Percentiles rank a stretch among this genome's conserved stretches.
phyloP scores from a whole-genome alignment of 495 filamentous ascomycete species.

The Aspergillus haitiensis region DNA sequence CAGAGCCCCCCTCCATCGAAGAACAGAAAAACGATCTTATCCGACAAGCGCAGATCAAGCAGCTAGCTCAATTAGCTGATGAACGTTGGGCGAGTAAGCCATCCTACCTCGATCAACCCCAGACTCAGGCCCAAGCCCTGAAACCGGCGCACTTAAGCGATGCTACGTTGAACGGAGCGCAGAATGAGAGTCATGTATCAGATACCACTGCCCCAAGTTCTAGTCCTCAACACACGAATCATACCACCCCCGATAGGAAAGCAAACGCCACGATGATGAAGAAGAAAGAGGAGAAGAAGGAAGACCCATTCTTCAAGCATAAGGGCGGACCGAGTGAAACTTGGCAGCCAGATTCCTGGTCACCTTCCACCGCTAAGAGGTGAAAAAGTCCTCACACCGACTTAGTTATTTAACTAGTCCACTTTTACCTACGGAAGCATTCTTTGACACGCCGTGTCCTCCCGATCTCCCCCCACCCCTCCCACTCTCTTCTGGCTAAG shows the following conservation, averaged over 20 bases:
- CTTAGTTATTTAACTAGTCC: background rate
- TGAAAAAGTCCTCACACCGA: slow-evolving; percentile 21
- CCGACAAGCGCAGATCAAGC: slow-evolving; percentile 67
- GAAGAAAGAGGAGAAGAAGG: slow-evolving; percentile 8
- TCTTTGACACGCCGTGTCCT: no score
- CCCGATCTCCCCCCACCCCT: no score
- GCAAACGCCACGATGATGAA: background rate
- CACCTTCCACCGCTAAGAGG: slow-evolving; percentile 42
- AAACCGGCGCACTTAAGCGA: slow-evolving; percentile 35
- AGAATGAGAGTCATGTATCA: slow-evolving; percentile 16
- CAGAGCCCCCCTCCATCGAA: slow-evolving; percentile 63
- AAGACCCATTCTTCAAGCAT: slow-evolving; percentile 63
- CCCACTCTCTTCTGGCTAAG: no score
- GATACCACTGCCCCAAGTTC: background rate
- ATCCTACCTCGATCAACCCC: slow-evolving; percentile 59
- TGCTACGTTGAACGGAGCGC: slow-evolving; percentile 27
- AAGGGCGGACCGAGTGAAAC: slow-evolving; percentile 60
- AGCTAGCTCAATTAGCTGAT: slow-evolving; percentile 76
- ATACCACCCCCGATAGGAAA: background rate
- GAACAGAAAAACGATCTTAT: slow-evolving; percentile 73
- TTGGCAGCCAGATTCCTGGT: slow-evolving; percentile 79
- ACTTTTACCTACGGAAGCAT: no score
- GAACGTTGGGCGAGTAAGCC: slow-evolving; percentile 82
- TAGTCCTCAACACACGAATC: slow-evolving; percentile 7
- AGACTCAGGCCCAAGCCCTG: slow-evolving; percentile 45